These are phyloP conservation scores for Kalmanozyma brasiliensis DNA, from an alignment of 1,284 basidiomycete species.

Conservation along the genomic window DNA sequence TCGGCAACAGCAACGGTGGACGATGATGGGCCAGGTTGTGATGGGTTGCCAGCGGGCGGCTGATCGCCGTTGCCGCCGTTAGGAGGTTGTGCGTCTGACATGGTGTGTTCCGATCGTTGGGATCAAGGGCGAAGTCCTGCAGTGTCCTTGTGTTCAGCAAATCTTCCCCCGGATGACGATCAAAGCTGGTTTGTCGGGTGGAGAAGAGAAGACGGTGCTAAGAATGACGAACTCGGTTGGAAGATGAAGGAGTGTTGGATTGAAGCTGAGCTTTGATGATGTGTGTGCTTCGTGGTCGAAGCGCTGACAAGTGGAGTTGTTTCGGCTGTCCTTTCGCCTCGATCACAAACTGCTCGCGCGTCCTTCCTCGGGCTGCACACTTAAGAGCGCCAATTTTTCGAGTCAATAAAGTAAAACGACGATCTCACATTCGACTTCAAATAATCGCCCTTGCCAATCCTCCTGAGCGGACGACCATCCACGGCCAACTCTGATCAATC, in stretches of 20 bases:
- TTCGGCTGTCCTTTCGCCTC: too few species aligned
- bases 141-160: not conserved
- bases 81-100: slow-evolving; percentile 47
- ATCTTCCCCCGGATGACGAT: too few species aligned
- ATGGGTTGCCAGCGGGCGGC: slow-evolving; percentile 10
- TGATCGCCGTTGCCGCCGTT: slow-evolving; percentile 17
- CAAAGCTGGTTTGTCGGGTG: too few species aligned
- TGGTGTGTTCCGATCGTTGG: slow-evolving; percentile 2
- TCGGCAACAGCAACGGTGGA: slow-evolving; percentile 20
- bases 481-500: too few species aligned
- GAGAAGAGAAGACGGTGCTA: not conserved
- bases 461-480: too few species aligned
- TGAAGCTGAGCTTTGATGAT: slow-evolving; percentile 16
- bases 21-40: slow-evolving; percentile 30
- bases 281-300: slow-evolving; percentile 14
- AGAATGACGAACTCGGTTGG: not conserved
- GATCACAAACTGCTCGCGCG: slow-evolving; percentile 44
- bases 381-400: not conserved
- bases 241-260: slow-evolving; percentile 9
- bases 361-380: slow-evolving; percentile 10
- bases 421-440: too few species aligned
- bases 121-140: not conserved
- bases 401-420: too few species aligned
- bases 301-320: slow-evolving; percentile 22
- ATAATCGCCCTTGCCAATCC: too few species aligned